These are phyloP conservation scores for Dentiscutata heterogama DNA, from an alignment of 371 early-diverging fungal genomes.

Conservation along the genomic window DNA sequence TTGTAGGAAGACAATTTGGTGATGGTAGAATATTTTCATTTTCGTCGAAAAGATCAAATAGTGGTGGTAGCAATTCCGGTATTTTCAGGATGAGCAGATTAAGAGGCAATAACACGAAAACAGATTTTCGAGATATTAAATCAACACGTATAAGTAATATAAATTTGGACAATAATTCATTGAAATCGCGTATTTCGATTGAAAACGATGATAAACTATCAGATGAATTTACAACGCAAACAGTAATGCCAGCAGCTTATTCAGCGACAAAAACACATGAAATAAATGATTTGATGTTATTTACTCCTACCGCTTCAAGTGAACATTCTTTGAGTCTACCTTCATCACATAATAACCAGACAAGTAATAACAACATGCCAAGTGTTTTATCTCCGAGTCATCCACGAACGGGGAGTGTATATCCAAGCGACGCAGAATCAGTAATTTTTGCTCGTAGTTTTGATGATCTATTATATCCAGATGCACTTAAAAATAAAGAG, in stretches of 20 bases:
- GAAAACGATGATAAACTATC: constrained; percentile 1
- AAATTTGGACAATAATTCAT: constrained; percentile 1
- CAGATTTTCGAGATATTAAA: background rate
- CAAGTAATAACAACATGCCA: background rate
- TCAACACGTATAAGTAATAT: background rate
- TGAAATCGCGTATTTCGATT: background rate
- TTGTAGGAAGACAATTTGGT: background rate
- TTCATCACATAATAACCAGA: background rate
- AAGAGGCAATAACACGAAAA: background rate
- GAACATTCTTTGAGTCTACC: background rate
- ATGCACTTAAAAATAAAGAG: background rate
- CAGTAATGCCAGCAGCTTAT: background rate
- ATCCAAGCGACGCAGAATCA: background rate
- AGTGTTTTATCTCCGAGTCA: background rate
- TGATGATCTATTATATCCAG: constrained; percentile 9
- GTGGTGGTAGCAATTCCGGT: background rate
- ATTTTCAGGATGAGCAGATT: constrained; percentile 14
- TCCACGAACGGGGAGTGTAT: background rate
- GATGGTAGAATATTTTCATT: constrained; percentile 37
- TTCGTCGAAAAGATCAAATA: background rate
- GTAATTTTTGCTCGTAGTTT: constrained; percentile 9
- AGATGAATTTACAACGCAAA: background rate
- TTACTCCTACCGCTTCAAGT: constrained; percentile 1
- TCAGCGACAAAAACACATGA: background rate
- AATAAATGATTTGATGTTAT: constrained; percentile 12